These are phyloP conservation scores for Paxillus ammoniavirescens DNA, from an alignment of 768 basidiomycete genomes.

Conservation along the genomic window DNA sequence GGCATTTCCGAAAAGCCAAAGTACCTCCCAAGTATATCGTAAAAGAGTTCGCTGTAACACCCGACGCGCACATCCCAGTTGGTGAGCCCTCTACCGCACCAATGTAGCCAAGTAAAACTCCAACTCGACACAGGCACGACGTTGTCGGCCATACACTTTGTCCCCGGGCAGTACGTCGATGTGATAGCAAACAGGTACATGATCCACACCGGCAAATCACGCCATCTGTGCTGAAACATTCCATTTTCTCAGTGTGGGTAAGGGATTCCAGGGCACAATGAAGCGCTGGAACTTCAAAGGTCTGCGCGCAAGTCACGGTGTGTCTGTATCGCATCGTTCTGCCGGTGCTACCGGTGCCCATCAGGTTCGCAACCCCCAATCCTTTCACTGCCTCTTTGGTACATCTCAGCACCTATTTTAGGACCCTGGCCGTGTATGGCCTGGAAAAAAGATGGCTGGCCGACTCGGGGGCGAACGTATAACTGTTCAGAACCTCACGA, in stretches of 20 bases:
- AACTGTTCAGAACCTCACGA: constrained; percentile 85
- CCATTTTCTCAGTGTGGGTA: constrained; percentile 71
- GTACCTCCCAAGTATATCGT: constrained; percentile 82
- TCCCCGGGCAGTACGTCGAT: constrained; percentile 95
- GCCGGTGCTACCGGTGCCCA: constrained; percentile 93
- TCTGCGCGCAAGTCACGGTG: constrained; percentile 91
- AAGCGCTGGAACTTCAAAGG: constrained; percentile 95
- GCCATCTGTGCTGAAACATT: constrained; percentile 4
- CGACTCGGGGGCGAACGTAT: constrained; percentile 81
- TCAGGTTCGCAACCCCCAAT: constrained; percentile 56
- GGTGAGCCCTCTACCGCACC: constrained; percentile 51
- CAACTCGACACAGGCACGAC: constrained; percentile 62
- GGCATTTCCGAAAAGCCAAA: constrained; percentile 83
- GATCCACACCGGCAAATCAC: neutral
- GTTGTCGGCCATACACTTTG: constrained; percentile 90
- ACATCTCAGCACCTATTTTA: constrained; percentile 6
- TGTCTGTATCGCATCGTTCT: constrained; percentile 90
- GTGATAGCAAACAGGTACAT: constrained; percentile 88
- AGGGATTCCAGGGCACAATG: constrained; percentile 97
- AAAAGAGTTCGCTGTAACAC: constrained; percentile 84
- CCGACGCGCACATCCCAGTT: constrained; percentile 86
- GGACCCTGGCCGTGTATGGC: constrained; percentile 96
- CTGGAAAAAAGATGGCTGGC: constrained; percentile 98
- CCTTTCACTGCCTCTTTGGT: neutral
- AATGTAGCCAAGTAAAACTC: neutral